Base-by-base conservation (phyloP, 2,329 filamentous ascomycete genomes). In the Sporothrix protearum region DNA sequence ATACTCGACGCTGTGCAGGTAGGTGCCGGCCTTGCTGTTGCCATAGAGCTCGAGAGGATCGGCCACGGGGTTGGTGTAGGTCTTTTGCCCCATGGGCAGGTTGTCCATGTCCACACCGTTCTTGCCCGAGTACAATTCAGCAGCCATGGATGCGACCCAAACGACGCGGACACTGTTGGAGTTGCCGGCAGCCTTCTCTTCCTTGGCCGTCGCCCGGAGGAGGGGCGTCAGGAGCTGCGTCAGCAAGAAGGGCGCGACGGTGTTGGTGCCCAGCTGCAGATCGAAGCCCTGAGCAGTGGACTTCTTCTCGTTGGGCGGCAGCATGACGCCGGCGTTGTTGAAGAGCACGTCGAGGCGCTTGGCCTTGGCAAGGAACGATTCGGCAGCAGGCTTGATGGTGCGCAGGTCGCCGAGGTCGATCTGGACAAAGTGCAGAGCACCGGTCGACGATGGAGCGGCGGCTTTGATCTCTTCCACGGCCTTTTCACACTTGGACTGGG, bases 281-380 rank as follows among this genome's bases (percentile, higher is more conserved):
- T 88, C 86, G 74, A 81, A 82, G 30, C 83, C 84, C 74, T 86
- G 84, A 5, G 72, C 73, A 0, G 82, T 85, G 67, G 69, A 69
- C 19, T 53, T 74, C 16, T 47, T 22, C 73, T 69, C 74, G 49
- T 68, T 78, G 16, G 71, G 69, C 77, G 30, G 73, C 70, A 25
- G 78, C 79, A 82, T 82, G 45, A 82, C 76, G 9, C 78, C 81
- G 3, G 82, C 81, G 73, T 83, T 83, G 75, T 83, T 80, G 74
- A 81, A 79, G 28, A 83, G 75, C 7, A 81, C 78, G 73, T 83
- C 77, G 12, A 83, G 76, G 45, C 77, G 75, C 4, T 61, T 45
- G 69, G 78, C 76, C 25, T 59, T 59, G 12, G 72, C 70, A n/a
- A 76, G 71, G 33, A 78, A 78, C 22, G 68, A 59, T 9, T 75